Evolutionary conservation across 768 basidiomycete genomes (phyloP), one percentile per base, ranked within the genome.

Genomic region (Tulasnella sp.): DNA sequence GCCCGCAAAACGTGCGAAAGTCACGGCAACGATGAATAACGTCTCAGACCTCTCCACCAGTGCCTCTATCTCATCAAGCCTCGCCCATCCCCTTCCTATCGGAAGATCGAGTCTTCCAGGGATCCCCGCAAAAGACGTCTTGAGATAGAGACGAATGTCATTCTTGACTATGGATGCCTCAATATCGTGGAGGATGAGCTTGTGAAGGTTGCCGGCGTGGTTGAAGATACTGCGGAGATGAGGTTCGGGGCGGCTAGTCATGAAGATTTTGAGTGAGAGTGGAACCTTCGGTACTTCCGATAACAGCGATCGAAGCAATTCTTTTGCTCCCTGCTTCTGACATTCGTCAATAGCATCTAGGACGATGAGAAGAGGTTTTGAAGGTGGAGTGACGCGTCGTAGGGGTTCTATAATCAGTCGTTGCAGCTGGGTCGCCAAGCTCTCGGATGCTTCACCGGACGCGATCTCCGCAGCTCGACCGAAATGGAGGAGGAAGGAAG

Each of bases 261-360:
- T 47, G 10, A 73, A 48, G 56, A 75, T 51, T n/a, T 70, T 68
- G 51, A 72, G 58, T 41, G 67, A 66, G 17, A 56, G 4, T 3
- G 72, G 72, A 47, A 72, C 65, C 2, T 63, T 53, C 15, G n/a
- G 15, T 2, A 65, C 26, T 17, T 51, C 49, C 4, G 45, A 26
- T 3, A 61, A 53, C 15, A 73, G 63, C 10, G 72, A 43, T 13
- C n/a, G 15, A 23, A 72, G 64, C 2, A 73, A 48, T 2, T 43
- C 23, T 23, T 56, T 52, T 5, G 49, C 30, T n/a, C 17, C 54
- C 26, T 50, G 49, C 17, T 26, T 42, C 4, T 56, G 65, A 3
- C 73, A 69, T 65, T 75, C 73, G 62, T 75, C 73, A 27, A 75
- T 61, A 2, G 68, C 73, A 61, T 75, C 74, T 21, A 75, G 63